These are phyloP conservation scores for Nevesoporus exiguus DNA, from an alignment of 768 basidiomycete species.

Conservation along the genomic window DNA sequence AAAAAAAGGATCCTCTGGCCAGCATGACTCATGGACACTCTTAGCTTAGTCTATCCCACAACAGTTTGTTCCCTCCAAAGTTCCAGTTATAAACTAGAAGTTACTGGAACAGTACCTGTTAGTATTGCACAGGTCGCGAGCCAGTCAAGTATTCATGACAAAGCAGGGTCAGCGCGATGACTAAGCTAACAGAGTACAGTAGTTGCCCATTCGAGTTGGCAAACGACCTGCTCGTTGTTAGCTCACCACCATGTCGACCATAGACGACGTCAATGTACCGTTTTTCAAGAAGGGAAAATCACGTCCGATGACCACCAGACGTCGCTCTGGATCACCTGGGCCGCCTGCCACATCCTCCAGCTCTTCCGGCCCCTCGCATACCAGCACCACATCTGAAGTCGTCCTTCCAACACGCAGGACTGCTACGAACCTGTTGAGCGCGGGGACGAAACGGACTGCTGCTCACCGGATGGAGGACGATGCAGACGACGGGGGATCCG, in stretches of 20 bases:
- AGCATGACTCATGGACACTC: too few species aligned
- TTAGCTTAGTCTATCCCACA: too few species aligned
- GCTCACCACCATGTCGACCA: constrained; percentile 30
- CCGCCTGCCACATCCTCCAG: constrained; percentile 37
- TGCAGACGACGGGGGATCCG: constrained; percentile 44
- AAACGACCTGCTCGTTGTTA: neutral
- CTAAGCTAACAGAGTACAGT: constrained; percentile 17
- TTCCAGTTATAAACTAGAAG: too few species aligned
- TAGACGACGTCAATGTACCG: constrained; percentile 54
- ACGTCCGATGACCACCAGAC: constrained; percentile 71
- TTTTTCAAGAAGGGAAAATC: constrained; percentile 88
- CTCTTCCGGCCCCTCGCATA: constrained; percentile 28
- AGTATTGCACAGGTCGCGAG: too few species aligned
- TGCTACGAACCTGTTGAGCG: constrained; percentile 68
- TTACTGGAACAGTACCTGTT: too few species aligned
- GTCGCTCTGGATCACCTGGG: constrained; percentile 58
- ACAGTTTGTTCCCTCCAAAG: too few species aligned
- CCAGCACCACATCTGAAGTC: constrained; percentile 50
- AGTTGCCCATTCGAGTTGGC: neutral
- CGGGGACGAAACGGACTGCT: constrained; percentile 64
- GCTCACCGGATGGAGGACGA: constrained; percentile 47
- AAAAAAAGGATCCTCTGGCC: too few species aligned
- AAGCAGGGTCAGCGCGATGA: constrained; percentile 9
- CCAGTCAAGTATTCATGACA: constrained; percentile 2
- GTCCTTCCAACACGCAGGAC: constrained; percentile 72